These are phyloP conservation scores for Lathyrus sativus DNA, from an alignment of 306 rosid species.

Conservation along the genomic window DNA sequence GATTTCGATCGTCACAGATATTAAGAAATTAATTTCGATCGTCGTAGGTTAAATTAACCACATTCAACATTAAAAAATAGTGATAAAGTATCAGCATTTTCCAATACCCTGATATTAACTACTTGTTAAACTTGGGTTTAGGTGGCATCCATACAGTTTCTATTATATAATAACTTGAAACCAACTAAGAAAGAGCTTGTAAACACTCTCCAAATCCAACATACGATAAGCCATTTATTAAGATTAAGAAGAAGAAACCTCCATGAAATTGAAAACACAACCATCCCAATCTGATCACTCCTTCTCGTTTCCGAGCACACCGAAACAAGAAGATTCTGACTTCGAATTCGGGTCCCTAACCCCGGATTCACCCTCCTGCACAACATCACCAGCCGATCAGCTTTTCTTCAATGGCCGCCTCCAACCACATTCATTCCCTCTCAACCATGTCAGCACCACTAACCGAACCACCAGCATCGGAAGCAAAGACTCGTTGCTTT, in stretches of 20 bases:
- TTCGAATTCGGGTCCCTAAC: constrained; percentile 75
- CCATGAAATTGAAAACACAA: constrained; percentile 6
- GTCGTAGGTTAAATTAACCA: too few species aligned
- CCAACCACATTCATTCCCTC: constrained; percentile 76
- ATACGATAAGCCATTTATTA: not conserved
- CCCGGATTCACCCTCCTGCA: constrained; percentile 63
- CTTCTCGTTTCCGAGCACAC: constrained; percentile 80
- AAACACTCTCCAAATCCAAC: not conserved
- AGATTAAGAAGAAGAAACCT: not conserved
- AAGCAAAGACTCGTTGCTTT: constrained; percentile 61
- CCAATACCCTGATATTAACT: too few species aligned
- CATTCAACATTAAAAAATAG: too few species aligned
- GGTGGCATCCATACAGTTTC: not conserved
- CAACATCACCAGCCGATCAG: constrained; percentile 79
- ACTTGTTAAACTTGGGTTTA: not conserved
- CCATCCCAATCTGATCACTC: constrained; percentile 31
- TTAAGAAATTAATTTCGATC: too few species aligned
- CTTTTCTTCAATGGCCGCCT: constrained; percentile 85
- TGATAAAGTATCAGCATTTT: too few species aligned
- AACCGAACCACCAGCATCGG: constrained; percentile 64
- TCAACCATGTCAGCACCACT: constrained; percentile 25
- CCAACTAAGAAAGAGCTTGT: not conserved
- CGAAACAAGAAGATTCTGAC: constrained; percentile 54
- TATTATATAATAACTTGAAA: not conserved
- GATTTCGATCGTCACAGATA: too few species aligned